Evolutionary conservation across 2,329 filamentous ascomycete genomes (phyloP), one percentile per base, ranked within the genome.

Genomic region (Colletotrichum limetticola): DNA sequence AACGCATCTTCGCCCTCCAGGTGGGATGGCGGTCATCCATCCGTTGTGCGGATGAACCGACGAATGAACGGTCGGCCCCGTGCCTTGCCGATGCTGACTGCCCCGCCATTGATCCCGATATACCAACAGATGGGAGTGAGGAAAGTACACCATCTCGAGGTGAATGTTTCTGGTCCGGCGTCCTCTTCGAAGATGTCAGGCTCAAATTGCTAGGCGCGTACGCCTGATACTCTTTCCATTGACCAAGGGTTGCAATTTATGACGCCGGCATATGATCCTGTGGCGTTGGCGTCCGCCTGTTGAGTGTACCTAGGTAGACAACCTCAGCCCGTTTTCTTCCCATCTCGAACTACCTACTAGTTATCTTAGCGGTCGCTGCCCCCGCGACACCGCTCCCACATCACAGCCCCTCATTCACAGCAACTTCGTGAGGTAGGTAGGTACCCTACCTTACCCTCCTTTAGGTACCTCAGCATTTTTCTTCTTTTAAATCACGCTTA

Each of bases 1-100:
- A 6, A 6, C 16, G 16, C 14, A 42, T 11, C 32, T 12, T 35
- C 16, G 19, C 16, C 37, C 32, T 12, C 32, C 32, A 35, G 32
- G 11, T 42, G 37, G 22, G 32, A 52, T 28, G 57, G 26, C 46
- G 52, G 55, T 53, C 22, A 28, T 12, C 32, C 32, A 35, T 35
- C 32, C 11, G 11, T 28, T 30, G 5, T 12, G 53, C 63, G 37
- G 52, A 63, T 19, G 63, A 71, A 53, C 52, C 37, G 52, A 72
- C 65, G n/a, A 68, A 72, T 69, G 28, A 52, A n/a, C 42, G 24
- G 49, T 49, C 14, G 61, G 35, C 19, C 22, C 22, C 35, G 22
- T 12, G 62, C 30, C 22, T 42, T 56, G 26, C 12, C 22, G 30
- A 63, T 24, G 60, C 60, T 52, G 28, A 63, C 60, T 63, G 42